phyloP scores from a whole-genome alignment of 305 asterid species.

The Rubia peregrina region DNA sequence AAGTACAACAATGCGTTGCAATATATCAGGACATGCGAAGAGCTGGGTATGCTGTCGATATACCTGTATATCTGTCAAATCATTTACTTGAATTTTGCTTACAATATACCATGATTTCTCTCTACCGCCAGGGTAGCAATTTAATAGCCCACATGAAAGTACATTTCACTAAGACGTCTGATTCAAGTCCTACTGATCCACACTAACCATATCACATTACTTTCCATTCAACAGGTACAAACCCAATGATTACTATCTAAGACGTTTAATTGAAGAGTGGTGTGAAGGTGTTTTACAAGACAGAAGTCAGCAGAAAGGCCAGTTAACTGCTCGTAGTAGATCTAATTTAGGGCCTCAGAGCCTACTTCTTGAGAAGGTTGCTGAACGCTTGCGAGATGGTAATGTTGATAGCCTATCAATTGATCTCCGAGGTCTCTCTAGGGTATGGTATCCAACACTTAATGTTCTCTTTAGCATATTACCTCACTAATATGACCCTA shows the following conservation, averaged over 20 bases:
- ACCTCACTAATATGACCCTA: not conserved
- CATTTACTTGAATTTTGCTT: not conserved
- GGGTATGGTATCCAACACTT: conserved; percentile 34
- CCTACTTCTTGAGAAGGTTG: conserved; percentile 78
- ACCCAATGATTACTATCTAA: conserved; percentile 81
- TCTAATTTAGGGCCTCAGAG: conserved; percentile 43
- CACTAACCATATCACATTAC: not conserved
- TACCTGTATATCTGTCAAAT: conserved; percentile 7
- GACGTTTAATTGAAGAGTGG: conserved; percentile 94
- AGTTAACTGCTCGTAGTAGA: conserved; percentile 23
- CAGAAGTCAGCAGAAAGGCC: conserved; percentile 27
- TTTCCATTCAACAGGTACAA: conserved; percentile 50
- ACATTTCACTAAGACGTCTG: not conserved
- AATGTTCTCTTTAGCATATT: not conserved
- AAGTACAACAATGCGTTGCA: conserved; percentile 82
- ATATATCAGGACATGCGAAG: conserved; percentile 89
- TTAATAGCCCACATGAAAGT: not conserved
- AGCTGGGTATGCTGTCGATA: conserved; percentile 55
- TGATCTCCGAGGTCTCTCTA: conserved; percentile 78
- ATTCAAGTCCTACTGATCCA: conserved; percentile 1
- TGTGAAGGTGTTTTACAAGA: conserved; percentile 85
- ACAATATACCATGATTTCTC: not conserved
- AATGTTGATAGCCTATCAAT: conserved; percentile 54
- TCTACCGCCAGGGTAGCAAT: not conserved
- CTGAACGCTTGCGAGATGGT: conserved; percentile 68